These are phyloP conservation scores for Sporobolomyces pararoseus DNA, from an alignment of 768 basidiomycete genomes.

Conservation along the genomic window DNA sequence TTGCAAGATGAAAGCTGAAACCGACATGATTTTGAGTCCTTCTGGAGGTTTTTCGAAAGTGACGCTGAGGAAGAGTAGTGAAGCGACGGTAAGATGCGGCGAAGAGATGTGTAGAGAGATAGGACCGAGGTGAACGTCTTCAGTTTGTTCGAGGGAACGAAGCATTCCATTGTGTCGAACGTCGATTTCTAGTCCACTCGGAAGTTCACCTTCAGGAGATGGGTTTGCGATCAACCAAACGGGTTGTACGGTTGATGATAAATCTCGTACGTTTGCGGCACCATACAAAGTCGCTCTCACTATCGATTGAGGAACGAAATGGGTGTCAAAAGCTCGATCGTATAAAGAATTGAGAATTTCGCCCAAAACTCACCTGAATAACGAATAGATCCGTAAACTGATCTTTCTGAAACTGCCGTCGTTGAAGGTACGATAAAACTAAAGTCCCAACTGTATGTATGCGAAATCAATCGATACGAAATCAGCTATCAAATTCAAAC, in stretches of 20 bases:
- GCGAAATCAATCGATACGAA: background rate
- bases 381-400: slow-evolving; percentile 20
- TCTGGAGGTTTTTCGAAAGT: slow-evolving; percentile 25
- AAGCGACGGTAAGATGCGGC: slow-evolving; percentile 34
- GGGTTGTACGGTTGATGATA: background rate
- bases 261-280: slow-evolving; percentile 15
- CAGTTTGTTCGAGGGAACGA: background rate
- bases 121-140: slow-evolving; percentile 18
- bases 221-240: slow-evolving; percentile 31
- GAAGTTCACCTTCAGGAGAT: slow-evolving; percentile 22
- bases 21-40: slow-evolving; percentile 33
- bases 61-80: slow-evolving; percentile 23
- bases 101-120: slow-evolving; percentile 28
- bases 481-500: no score
- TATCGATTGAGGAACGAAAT: no score
- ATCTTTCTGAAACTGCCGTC: slow-evolving; percentile 26
- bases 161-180: slow-evolving; percentile 13
- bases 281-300: slow-evolving; percentile 15
- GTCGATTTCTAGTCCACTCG: slow-evolving; percentile 31
- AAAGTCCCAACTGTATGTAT: slow-evolving; percentile 26
- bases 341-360: no score
- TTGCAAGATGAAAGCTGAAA: slow-evolving; percentile 28
- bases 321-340: no score
- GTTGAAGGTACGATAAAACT: slow-evolving; percentile 34
- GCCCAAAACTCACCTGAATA: slow-evolving; percentile 24